Conservation (phyloP, 805 yeast genomes). For the Nakazawaea populi region DNA sequence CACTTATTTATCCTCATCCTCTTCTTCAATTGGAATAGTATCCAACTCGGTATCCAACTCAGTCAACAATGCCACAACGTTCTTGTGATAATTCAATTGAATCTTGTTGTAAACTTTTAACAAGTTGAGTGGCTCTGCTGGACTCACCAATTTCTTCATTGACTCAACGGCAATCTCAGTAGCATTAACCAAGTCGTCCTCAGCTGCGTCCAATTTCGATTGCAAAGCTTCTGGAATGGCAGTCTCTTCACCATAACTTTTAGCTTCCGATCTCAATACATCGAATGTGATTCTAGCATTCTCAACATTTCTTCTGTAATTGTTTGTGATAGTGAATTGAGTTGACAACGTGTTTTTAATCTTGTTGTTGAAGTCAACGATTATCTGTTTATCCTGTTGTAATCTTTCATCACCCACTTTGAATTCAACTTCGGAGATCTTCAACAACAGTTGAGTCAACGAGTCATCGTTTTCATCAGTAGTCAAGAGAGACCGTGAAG, state of each 20-base stretch:
- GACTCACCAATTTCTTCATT: constrained; percentile 67
- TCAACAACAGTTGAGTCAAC: constrained; percentile 47
- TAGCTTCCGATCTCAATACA: constrained; percentile 55
- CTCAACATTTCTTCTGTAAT: constrained; percentile 63
- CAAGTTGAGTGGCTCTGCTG: constrained; percentile 57
- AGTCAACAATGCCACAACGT: constrained; percentile 43
- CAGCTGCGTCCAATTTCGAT: constrained; percentile 49
- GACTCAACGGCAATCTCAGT: constrained; percentile 74
- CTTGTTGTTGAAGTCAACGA: constrained; percentile 52
- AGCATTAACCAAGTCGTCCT: constrained; percentile 76
- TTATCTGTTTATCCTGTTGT: constrained; percentile 62
- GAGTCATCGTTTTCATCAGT: constrained; percentile 32
- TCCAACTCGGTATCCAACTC: constrained; percentile 38
- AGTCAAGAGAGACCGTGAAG: not conserved
- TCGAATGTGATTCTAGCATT: constrained; percentile 67
- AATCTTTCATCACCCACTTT: constrained; percentile 64
- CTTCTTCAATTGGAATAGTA: constrained; percentile 38
- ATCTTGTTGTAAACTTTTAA: constrained; percentile 63
- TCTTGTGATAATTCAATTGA: constrained; percentile 59
- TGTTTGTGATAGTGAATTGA: constrained; percentile 55
- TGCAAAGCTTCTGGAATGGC: constrained; percentile 41
- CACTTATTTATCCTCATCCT: constrained; percentile 18
- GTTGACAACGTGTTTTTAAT: constrained; percentile 46
- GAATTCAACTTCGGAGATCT: constrained; percentile 48
- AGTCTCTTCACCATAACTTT: constrained; percentile 20